phyloP scores from a whole-genome alignment of 2,329 filamentous ascomycete genomes.

The Beauveria asiatica region DNA sequence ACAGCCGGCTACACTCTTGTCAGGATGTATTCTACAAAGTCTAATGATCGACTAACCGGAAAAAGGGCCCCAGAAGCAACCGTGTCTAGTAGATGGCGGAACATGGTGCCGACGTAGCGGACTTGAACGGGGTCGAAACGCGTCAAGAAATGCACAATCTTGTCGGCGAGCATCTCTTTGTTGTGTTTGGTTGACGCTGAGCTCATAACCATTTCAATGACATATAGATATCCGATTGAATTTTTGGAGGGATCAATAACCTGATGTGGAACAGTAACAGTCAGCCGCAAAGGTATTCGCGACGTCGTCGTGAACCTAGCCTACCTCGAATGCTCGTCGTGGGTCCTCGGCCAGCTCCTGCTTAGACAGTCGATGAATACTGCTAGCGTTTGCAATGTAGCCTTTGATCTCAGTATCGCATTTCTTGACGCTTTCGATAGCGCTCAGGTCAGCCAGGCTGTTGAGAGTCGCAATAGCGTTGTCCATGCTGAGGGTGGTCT shows the following conservation, averaged over 20 bases:
- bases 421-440: conserved; percentile 20
- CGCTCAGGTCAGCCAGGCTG: conserved; percentile 30
- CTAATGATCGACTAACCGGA: conserved; percentile 26
- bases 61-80: conserved; percentile 31
- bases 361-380: conserved; percentile 27
- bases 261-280: conserved; percentile 20
- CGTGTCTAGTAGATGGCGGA: conserved; percentile 36
- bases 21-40: not conserved
- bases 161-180: conserved; percentile 28
- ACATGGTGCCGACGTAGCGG: conserved; percentile 37
- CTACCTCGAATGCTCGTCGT: conserved; percentile 34
- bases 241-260: conserved; percentile 38
- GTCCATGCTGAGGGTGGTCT: conserved; percentile 22
- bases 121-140: conserved; percentile 43
- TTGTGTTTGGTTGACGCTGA: conserved; percentile 22
- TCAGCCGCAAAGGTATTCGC: conserved; percentile 13
- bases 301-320: not conserved
- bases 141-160: conserved; percentile 36
- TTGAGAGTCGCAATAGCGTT: conserved; percentile 24
- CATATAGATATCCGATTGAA: conserved; percentile 42
- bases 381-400: conserved; percentile 31
- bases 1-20: conserved; percentile 32
- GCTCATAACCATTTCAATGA: conserved; percentile 35
- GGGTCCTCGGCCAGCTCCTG: conserved; percentile 26
- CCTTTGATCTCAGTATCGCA: conserved; percentile 32